Evolutionary conservation across 208 protist species (phyloP).

Genomic region (Crithidia mellificae): DNA sequence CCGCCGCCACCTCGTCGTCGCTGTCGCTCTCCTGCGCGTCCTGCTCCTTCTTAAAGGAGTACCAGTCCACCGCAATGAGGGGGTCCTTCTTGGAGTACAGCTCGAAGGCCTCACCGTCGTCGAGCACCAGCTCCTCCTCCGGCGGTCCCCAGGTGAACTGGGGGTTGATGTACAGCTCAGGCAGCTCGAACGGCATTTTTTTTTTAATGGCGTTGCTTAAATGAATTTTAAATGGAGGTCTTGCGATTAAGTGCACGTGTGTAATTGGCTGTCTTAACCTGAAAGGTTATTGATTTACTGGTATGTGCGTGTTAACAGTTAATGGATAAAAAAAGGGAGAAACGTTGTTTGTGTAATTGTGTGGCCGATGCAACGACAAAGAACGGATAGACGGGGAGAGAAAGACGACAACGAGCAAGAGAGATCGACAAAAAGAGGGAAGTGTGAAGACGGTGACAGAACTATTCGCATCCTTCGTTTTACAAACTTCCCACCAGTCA

Average conservation of each 20-base stretch:
- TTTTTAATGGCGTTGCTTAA: background rate
- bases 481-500: no score
- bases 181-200: conserved; percentile 82
- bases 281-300: no score
- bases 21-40: conserved; percentile 27
- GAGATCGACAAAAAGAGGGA: no score
- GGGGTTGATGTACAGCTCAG: conserved; percentile 71
- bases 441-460: no score
- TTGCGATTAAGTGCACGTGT: background rate
- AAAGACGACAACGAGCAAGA: no score
- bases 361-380: no score
- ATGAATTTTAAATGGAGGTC: background rate
- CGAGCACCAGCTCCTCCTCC: conserved; percentile 63
- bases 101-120: conserved; percentile 52
- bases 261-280: no score
- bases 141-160: conserved; percentile 84
- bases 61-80: conserved; percentile 60
- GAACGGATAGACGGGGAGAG: no score
- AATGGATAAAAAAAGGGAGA: no score
- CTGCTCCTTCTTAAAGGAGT: conserved; percentile 31
- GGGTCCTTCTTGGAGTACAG: conserved; percentile 72
- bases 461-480: no score
- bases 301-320: no score
- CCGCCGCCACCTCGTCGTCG: conserved; percentile 35
- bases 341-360: no score